Evolutionary conservation across 2,329 filamentous ascomycete genomes (phyloP).

Genomic region (Fusarium burgessii): DNA sequence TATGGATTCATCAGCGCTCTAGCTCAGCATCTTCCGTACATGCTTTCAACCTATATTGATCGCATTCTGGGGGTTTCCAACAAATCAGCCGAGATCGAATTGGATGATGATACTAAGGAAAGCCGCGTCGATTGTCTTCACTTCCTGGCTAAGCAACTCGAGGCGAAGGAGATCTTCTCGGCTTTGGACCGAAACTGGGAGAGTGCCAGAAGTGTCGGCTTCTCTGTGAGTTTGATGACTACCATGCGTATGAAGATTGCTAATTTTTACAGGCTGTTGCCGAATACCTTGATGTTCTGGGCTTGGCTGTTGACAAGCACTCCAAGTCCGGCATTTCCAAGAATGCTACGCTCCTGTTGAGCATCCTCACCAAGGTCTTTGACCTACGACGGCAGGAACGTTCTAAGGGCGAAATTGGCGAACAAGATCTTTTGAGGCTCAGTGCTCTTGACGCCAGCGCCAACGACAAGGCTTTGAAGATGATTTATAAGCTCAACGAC

Average conservation of each 20-base stretch:
- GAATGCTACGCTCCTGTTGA: slow-evolving; percentile 76
- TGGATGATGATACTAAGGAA: slow-evolving; percentile 72
- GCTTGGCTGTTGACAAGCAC: slow-evolving; percentile 79
- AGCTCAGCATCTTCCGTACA: slow-evolving; percentile 87
- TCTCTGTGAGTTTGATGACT: slow-evolving; percentile 64
- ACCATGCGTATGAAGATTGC: slow-evolving; percentile 25
- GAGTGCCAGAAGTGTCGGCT: slow-evolving; percentile 71
- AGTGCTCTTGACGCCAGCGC: slow-evolving; percentile 72
- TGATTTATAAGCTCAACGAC: slow-evolving; percentile 98
- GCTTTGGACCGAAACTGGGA: slow-evolving; percentile 79
- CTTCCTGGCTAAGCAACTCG: slow-evolving; percentile 80
- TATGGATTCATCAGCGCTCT: slow-evolving; percentile 84
- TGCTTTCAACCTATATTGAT: slow-evolving; percentile 83
- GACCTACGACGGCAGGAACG: slow-evolving; percentile 73
- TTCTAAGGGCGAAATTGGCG: slow-evolving; percentile 59
- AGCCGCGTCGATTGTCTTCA: slow-evolving; percentile 77
- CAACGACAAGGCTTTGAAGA: slow-evolving; percentile 81
- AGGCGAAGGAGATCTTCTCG: slow-evolving; percentile 80
- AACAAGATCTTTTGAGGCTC: slow-evolving; percentile 61
- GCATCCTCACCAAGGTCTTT: slow-evolving; percentile 69
- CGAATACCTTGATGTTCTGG: slow-evolving; percentile 78
- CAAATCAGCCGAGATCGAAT: slow-evolving; percentile 72
- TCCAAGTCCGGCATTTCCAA: slow-evolving; percentile 83
- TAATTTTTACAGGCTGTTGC: slow-evolving; percentile 67
- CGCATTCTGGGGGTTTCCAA: slow-evolving; percentile 79